phyloP scores from a whole-genome alignment of 83 land plant species.

The Thuja plicata region DNA sequence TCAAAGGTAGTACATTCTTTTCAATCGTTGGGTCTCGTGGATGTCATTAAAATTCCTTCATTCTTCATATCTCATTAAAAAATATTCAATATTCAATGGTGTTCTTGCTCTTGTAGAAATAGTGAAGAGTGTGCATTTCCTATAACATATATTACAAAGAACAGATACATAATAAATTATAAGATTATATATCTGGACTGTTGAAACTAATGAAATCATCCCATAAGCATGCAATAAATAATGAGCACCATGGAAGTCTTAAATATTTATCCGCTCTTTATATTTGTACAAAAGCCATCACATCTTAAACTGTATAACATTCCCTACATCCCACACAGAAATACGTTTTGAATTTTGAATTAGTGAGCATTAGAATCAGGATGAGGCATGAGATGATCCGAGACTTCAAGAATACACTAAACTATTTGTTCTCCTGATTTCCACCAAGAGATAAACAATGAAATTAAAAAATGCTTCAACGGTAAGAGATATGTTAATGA shows the following conservation, averaged over 20 bases:
- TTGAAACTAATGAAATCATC: too few species aligned
- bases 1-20: background rate
- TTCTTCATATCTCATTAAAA: background rate
- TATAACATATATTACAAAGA: background rate
- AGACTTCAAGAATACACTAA: background rate
- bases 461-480: background rate
- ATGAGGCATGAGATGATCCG: background rate
- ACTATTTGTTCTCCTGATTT: background rate
- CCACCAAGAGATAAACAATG: background rate
- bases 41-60: too few species aligned
- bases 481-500: background rate
- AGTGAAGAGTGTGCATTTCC: background rate
- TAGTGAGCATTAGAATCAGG: background rate
- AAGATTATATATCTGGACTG: background rate
- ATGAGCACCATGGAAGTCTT: too few species aligned
- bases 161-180: background rate
- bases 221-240: too few species aligned
- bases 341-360: background rate
- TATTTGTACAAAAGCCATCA: background rate
- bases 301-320: background rate
- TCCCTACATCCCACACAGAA: background rate
- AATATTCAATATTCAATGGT: background rate
- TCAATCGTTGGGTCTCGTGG: too few species aligned
- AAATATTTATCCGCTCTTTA: background rate
- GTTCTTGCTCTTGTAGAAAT: background rate